Evolutionary conservation across 306 rosid species (phyloP).

Genomic region (Arachis stenosperma): DNA sequence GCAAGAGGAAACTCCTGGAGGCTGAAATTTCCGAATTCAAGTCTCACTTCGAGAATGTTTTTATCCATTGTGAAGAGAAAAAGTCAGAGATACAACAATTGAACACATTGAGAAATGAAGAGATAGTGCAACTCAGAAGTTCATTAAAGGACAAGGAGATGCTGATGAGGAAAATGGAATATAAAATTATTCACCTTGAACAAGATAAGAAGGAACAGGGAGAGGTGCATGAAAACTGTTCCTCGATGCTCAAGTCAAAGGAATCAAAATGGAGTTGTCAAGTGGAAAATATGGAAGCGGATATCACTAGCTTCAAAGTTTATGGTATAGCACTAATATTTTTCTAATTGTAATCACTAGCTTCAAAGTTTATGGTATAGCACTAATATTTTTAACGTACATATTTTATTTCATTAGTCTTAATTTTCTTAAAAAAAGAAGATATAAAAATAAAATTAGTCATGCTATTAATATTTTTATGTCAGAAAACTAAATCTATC

Average conservation of each 20-base stretch:
- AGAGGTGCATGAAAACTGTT: slow-evolving; percentile 52
- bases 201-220: slow-evolving; percentile 62
- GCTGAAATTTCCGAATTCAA: slow-evolving; percentile 58
- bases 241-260: slow-evolving; percentile 52
- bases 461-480: too few species aligned
- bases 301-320: slow-evolving; percentile 30
- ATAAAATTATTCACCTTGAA: slow-evolving; percentile 52
- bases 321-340: too few species aligned
- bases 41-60: slow-evolving; percentile 51
- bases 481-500: too few species aligned
- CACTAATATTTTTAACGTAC: too few species aligned
- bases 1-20: slow-evolving; percentile 65
- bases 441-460: too few species aligned
- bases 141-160: slow-evolving; percentile 52
- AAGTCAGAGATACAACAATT: slow-evolving; percentile 51
- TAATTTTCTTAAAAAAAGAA: too few species aligned
- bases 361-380: too few species aligned
- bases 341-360: too few species aligned
- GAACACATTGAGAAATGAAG: slow-evolving; percentile 53
- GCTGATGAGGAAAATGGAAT: slow-evolving; percentile 50
- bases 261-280: slow-evolving; percentile 57
- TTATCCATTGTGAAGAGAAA: slow-evolving; percentile 52
- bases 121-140: slow-evolving; percentile 55
- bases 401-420: too few species aligned
- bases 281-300: slow-evolving; percentile 50